phyloP scores from a whole-genome alignment of 2,329 filamentous ascomycete genomes.

The Botrytis fabae region DNA sequence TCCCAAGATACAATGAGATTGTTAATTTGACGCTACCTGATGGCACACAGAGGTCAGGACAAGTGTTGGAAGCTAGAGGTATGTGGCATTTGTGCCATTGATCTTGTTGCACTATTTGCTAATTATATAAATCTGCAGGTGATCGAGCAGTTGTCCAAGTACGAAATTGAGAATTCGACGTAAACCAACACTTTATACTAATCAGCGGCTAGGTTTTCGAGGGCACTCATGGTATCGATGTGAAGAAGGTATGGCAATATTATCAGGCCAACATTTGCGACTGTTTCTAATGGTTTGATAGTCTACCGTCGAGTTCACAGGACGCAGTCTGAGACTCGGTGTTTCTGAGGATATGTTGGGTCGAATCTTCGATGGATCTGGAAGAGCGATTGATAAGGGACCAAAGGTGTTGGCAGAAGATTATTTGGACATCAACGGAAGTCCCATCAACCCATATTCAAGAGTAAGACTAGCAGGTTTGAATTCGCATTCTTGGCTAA shows the following conservation, averaged over 20 bases:
- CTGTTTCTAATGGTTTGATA: constrained; percentile 43
- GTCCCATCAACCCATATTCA: constrained; percentile 96
- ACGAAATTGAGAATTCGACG: constrained; percentile 38
- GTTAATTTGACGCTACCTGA: constrained; percentile 93
- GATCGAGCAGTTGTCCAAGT: constrained; percentile 95
- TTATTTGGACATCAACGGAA: constrained; percentile 98
- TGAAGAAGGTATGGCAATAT: constrained; percentile 74
- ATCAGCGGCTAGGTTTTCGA: constrained; percentile 76
- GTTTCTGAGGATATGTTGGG: constrained; percentile 99
- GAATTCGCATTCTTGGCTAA: constrained; percentile 2
- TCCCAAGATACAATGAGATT: constrained; percentile 96
- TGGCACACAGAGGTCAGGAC: constrained; percentile 89
- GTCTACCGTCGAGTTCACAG: constrained; percentile 97
- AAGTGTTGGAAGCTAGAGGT: constrained; percentile 98
- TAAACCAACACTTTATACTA: constrained; percentile 29
- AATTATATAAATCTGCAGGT: constrained; percentile 52
- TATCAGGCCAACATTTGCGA: not conserved
- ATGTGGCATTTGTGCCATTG: constrained; percentile 31
- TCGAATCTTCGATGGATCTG: constrained; percentile 97
- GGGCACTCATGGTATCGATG: constrained; percentile 94
- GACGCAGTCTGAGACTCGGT: constrained; percentile 95
- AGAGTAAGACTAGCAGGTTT: constrained; percentile 62
- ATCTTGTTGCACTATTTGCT: constrained; percentile 26
- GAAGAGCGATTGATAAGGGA: constrained; percentile 97
- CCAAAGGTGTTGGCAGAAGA: constrained; percentile 98